Conservation (phyloP, 139 green algal species). For the Haematococcus lacustris region DNA sequence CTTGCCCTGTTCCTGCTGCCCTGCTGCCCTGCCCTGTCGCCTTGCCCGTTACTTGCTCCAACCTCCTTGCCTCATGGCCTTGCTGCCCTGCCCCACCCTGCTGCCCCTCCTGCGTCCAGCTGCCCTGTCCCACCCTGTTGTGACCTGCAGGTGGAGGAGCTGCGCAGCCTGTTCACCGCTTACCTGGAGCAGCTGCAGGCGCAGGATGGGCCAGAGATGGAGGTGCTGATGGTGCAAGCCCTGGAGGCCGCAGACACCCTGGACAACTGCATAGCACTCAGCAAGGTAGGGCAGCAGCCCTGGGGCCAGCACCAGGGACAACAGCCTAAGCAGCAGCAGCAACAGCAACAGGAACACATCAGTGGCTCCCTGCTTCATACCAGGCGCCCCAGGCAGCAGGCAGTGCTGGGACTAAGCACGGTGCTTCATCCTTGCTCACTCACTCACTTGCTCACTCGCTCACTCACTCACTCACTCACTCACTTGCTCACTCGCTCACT, state of each 20-base stretch:
- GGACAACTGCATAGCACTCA: constrained; percentile 25
- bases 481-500: too few relatives aligned
- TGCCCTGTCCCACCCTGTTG: too few relatives aligned
- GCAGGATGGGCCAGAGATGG: constrained; percentile 24
- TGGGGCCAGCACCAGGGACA: background rate
- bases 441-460: too few relatives aligned
- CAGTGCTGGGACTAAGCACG: background rate
- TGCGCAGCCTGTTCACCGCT: constrained; percentile 34
- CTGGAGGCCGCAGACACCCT: constrained; percentile 35
- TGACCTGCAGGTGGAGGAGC: constrained; percentile 32
- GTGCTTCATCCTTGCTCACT: too few relatives aligned
- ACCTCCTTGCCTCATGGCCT: too few relatives aligned
- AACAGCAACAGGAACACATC: background rate
- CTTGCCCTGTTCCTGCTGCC: too few relatives aligned
- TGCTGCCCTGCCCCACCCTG: too few relatives aligned
- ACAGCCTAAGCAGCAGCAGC: background rate
- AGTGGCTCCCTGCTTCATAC: background rate
- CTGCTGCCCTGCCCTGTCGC: too few relatives aligned
- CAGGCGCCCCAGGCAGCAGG: background rate
- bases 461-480: too few relatives aligned
- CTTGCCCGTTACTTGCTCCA: too few relatives aligned
- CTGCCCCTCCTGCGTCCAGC: too few relatives aligned
- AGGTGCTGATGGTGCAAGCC: constrained; percentile 26
- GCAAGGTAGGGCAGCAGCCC: constrained; percentile 12
- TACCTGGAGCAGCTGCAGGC: constrained; percentile 40